Base-by-base conservation (phyloP, 768 basidiomycete genomes). In the Galerina sulciceps region DNA sequence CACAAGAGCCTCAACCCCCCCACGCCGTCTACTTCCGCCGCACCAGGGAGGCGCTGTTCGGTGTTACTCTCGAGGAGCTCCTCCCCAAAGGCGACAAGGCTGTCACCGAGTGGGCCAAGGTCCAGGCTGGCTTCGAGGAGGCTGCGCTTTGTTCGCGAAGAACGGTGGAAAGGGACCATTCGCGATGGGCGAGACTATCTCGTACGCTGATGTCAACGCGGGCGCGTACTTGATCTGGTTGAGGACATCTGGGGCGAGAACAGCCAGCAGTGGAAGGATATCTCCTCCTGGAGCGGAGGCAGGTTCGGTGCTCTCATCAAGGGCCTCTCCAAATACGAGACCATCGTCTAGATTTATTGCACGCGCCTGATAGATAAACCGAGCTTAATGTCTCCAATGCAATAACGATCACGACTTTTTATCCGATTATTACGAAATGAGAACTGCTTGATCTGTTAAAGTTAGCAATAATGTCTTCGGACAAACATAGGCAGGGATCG, bases 241-340 rank as follows among this genome's bases (percentile, higher is more conserved):
- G 17, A 73, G 64, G 57, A 58, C 49, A 20, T 74, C 2, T 68
- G 66, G 50, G 73, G 74, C 4, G 68, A 70, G 35, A 68, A 73
- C 6, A 75, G 74, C 51, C 55, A 55, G 44, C 67, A 73, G 59
- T 80, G 76, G 77, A 67, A 68, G 26, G 64, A 69, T 11, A 49
- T 79, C 23, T 59, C 53, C 44, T 31, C 43, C 2, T 61, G 50
- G 54, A 22, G 57, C 11, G 55, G 36, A 23, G 55, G 55, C 13
- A 17, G 57, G 26, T 34, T 72, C 67, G 70, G 53, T 14, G 53
- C 45, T n/a, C 23, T 61, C 3, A 15, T 56, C n/a, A 41, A 61
- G 3, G 46, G 36, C 17, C 31, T 61, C 20, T 38, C 45, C 23
- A 43, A 37, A 20, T 55, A 60, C 26, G 26, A 31, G 26, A 31